Evolutionary conservation across 768 basidiomycete species (phyloP).

Genomic region (Russula foetens): DNA sequence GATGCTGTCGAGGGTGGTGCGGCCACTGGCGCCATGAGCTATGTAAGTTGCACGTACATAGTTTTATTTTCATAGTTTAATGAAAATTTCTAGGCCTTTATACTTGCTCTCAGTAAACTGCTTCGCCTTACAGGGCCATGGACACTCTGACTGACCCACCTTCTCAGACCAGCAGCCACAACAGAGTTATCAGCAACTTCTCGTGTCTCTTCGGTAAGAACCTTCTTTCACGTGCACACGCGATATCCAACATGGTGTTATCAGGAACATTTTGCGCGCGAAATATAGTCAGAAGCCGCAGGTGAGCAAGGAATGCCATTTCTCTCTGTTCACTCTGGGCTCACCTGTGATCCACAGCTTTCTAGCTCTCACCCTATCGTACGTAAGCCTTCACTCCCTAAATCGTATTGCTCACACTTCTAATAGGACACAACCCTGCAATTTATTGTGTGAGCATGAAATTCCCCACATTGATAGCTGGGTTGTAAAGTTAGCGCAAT

Average conservation of each 20-base stretch:
- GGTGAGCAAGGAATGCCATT: neutral
- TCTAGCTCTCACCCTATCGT: constrained; percentile 71
- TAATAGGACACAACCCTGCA: constrained; percentile 27
- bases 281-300: constrained; percentile 69
- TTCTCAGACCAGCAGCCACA: constrained; percentile 37
- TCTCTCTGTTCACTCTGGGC: neutral
- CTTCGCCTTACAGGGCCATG: neutral
- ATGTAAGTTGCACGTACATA: constrained; percentile 37
- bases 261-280: constrained; percentile 45
- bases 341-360: constrained; percentile 27
- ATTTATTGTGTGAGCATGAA: constrained; percentile 25
- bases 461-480: neutral
- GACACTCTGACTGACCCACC: neutral
- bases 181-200: constrained; percentile 59
- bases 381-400: constrained; percentile 11
- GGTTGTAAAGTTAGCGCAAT: neutral
- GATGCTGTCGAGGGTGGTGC: constrained; percentile 66
- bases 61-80: neutral
- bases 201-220: constrained; percentile 46
- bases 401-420: neutral
- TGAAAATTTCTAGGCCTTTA: constrained; percentile 43
- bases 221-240: neutral
- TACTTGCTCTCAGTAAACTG: constrained; percentile 45
- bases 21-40: constrained; percentile 79
- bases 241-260: neutral